These are phyloP conservation scores for Fusarium setosum DNA, from an alignment of 2,329 filamentous ascomycete genomes.

Conservation along the genomic window DNA sequence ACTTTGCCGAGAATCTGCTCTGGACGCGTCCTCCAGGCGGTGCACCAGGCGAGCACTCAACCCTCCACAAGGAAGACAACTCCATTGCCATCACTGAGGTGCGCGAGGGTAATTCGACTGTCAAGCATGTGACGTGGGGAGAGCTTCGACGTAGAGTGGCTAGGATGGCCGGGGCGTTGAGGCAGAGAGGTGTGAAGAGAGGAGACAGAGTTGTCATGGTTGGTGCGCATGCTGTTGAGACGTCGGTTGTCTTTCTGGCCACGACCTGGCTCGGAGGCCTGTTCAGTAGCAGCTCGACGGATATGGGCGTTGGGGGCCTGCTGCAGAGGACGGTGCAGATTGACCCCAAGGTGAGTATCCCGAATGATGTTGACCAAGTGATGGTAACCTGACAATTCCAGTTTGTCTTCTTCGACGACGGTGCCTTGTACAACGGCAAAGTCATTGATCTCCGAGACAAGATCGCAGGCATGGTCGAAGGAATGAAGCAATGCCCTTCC, in stretches of 20 bases:
- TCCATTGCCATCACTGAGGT: constrained; percentile 79
- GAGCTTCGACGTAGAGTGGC: constrained; percentile 71
- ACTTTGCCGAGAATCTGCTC: constrained; percentile 85
- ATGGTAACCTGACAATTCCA: constrained; percentile 35
- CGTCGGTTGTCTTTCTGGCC: constrained; percentile 77
- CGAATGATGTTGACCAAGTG: not conserved
- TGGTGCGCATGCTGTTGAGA: constrained; percentile 80
- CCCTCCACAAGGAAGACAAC: constrained; percentile 73
- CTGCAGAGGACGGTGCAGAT: constrained; percentile 81
- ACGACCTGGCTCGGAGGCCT: constrained; percentile 77
- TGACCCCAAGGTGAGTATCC: constrained; percentile 67
- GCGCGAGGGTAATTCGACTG: constrained; percentile 71
- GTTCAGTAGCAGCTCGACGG: constrained; percentile 81
- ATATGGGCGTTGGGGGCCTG: constrained; percentile 85
- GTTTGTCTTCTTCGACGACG: constrained; percentile 87
- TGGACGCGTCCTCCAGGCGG: constrained; percentile 62
- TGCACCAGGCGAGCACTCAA: constrained; percentile 60
- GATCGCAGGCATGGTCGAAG: constrained; percentile 76
- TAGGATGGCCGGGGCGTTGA: constrained; percentile 73
- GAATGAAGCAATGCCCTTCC: constrained; percentile 68
- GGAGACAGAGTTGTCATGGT: constrained; percentile 83
- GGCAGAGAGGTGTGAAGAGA: constrained; percentile 71
- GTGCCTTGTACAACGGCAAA: constrained; percentile 83
- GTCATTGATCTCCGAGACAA: constrained; percentile 77
- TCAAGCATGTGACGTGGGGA: constrained; percentile 72